Evolutionary conservation across 306 rosid species (phyloP).

Genomic region (Trifolium dubium): DNA sequence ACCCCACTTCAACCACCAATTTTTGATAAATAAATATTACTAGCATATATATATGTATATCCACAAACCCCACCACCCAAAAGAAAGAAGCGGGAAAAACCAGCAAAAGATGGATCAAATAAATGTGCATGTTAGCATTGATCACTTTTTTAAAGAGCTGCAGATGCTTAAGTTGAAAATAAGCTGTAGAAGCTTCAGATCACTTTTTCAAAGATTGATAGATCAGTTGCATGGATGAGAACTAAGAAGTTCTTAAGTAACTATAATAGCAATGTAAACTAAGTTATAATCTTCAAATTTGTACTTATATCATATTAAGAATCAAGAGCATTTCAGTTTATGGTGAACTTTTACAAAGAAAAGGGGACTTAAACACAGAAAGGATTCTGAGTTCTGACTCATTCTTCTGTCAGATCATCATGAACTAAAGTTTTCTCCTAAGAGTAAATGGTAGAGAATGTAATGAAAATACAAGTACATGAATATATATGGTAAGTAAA

Average conservation of each 20-base stretch:
- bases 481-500: slow-evolving; percentile 40
- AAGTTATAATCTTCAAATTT: slow-evolving; percentile 19
- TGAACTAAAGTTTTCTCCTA: slow-evolving; percentile 28
- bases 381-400: slow-evolving; percentile 20
- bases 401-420: slow-evolving; percentile 34
- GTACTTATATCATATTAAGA: slow-evolving; percentile 39
- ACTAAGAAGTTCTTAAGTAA: background rate
- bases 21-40: background rate
- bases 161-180: background rate
- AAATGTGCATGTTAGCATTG: slow-evolving; percentile 15
- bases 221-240: background rate
- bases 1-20: slow-evolving; percentile 38
- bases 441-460: slow-evolving; percentile 35
- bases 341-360: background rate
- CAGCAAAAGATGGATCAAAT: slow-evolving; percentile 1
- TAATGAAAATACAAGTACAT: slow-evolving; percentile 43
- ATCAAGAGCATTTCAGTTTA: background rate
- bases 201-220: no score
- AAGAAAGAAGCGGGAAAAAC: background rate
- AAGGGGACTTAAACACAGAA: background rate
- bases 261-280: background rate
- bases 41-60: background rate
- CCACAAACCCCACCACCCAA: background rate
- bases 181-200: background rate
- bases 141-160: background rate